These are phyloP conservation scores for Globisporangium rhizosaccharum DNA, from an alignment of 352 stramenopile genomes.

Conservation along the genomic window DNA sequence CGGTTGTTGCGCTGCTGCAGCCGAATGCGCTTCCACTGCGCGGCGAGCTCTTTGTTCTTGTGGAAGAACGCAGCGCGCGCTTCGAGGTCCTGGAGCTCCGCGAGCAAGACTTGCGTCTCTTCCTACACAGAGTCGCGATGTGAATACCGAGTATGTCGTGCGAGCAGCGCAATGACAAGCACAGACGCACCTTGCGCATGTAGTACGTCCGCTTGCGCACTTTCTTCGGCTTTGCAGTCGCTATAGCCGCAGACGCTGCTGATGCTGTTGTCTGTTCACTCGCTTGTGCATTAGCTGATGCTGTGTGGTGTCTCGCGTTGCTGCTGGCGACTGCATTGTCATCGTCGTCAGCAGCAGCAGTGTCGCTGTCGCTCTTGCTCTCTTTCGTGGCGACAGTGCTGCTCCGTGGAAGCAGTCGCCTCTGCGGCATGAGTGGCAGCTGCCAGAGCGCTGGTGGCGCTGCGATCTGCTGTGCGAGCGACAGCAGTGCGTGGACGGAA, in stretches of 20 bases:
- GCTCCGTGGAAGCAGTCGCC: too few species aligned
- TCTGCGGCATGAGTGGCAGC: too few species aligned
- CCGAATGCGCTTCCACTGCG: slow-evolving; percentile 20
- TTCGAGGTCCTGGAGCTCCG: slow-evolving; percentile 21
- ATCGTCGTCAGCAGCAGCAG: too few species aligned
- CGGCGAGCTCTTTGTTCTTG: slow-evolving; percentile 15
- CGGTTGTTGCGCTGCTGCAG: slow-evolving; percentile 22
- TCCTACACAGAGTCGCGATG: slow-evolving; percentile 11
- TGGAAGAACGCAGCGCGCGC: slow-evolving; percentile 22
- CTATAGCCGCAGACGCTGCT: slow-evolving; percentile 1
- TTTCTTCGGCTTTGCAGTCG: slow-evolving; percentile 8
- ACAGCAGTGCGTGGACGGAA: too few species aligned
- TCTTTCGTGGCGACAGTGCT: too few species aligned
- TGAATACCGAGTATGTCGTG: neutral
- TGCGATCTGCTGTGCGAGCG: too few species aligned
- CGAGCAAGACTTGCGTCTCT: slow-evolving; percentile 28
- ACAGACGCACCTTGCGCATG: slow-evolving; percentile 28
- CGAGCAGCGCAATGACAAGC: neutral
- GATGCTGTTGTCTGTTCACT: neutral
- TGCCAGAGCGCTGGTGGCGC: too few species aligned
- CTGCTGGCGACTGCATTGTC: too few species aligned
- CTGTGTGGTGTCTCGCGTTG: too few species aligned
- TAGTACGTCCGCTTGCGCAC: slow-evolving; percentile 34
- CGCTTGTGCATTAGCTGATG: too few species aligned
- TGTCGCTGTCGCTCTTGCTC: too few species aligned